Base-by-base conservation (phyloP, 768 basidiomycete genomes). In the Glaciozyma antarctica region DNA sequence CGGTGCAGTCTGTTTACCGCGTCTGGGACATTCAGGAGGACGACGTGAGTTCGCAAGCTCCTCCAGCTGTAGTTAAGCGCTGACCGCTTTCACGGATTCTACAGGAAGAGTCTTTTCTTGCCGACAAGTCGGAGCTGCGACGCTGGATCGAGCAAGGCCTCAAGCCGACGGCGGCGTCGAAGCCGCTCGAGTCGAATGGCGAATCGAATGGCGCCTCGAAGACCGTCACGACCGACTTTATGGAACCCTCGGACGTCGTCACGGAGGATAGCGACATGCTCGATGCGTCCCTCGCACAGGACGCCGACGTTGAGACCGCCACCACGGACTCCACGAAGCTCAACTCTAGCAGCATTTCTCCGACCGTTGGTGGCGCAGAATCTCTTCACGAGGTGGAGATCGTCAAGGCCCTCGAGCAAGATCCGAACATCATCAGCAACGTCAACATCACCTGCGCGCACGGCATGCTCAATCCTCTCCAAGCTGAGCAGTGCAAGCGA, bases 401-500 rank as follows among this genome's bases (percentile, higher is more conserved):
- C 41, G 60, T 34, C 26, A 9, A 62, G 28, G n/a, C 16, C 45
- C 16, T 12, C 13, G 38, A 22, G 3, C 41, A 56, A 13, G 43
- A 55, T 48, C 30, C 48, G 30, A 22, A 51, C 49, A 22, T 45
- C 17, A 8, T 74, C 72, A 66, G 75, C 22, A 78, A 80, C 48
- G 68, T 77, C 12, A 81, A 83, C 41, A 81, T 89, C 28, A 61
- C 82, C 12, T 92, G 89, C 67, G 69, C 69, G 24, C 89, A 92
- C 74, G 81, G 81, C 6, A 75, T 70, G 26, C 78, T 89, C 45
- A 81, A 88, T 75, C 88, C 88, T 16, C 71, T 70, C 28, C 85
- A 83, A 73, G 80, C 81, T 5, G 70, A 73, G 52, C 77, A 81
- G 67, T 86, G 90, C 83, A 90, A 89, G 73, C 81, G 85, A 57